Percentiles rank a stretch among this genome's conserved stretches.
These are phyloP conservation scores for Vigna nakashimae DNA, from an alignment of 306 rosid species.

Conservation along the genomic window DNA sequence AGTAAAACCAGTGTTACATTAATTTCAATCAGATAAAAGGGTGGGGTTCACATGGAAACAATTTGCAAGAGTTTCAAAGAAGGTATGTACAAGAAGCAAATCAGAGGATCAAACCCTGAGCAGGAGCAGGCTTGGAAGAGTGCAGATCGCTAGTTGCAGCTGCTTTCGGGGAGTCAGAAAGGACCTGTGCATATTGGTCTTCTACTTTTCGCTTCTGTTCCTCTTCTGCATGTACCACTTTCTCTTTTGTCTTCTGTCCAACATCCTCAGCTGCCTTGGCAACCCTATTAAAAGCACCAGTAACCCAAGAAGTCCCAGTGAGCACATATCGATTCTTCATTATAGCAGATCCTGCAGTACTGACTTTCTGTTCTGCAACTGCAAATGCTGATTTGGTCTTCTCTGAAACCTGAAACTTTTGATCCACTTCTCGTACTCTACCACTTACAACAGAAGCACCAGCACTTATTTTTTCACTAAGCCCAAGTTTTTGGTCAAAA, in stretches of 20 bases:
- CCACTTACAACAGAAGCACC: slow-evolving; percentile 80
- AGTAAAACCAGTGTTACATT: slow-evolving; percentile 47
- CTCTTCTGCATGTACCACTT: slow-evolving; percentile 69
- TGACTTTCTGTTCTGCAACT: slow-evolving; percentile 90
- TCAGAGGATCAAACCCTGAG: slow-evolving; percentile 87
- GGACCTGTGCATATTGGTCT: slow-evolving; percentile 76
- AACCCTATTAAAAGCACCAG: slow-evolving; percentile 86
- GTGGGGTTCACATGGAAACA: slow-evolving; percentile 39
- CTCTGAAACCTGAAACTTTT: slow-evolving; percentile 95
- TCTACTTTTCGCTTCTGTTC: slow-evolving; percentile 66
- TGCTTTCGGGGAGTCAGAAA: slow-evolving; percentile 80
- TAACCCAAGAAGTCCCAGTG: slow-evolving; percentile 87
- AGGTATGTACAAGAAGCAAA: slow-evolving; percentile 62
- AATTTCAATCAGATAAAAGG: slow-evolving; percentile 43
- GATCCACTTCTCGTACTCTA: slow-evolving; percentile 91
- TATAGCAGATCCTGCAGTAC: slow-evolving; percentile 87
- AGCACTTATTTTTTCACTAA: slow-evolving; percentile 81
- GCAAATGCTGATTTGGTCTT: slow-evolving; percentile 95
- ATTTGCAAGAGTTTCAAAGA: slow-evolving; percentile 48
- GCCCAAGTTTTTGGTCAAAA: slow-evolving; percentile 86
- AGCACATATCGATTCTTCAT: slow-evolving; percentile 87
- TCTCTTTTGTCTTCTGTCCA: slow-evolving; percentile 92
- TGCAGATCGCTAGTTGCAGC: slow-evolving; percentile 60
- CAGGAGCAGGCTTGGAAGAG: slow-evolving; percentile 75
- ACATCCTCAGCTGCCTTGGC: slow-evolving; percentile 95